Conservation (phyloP, 805 yeast genomes). For the Cyberlindnera euphorbiiphila region DNA sequence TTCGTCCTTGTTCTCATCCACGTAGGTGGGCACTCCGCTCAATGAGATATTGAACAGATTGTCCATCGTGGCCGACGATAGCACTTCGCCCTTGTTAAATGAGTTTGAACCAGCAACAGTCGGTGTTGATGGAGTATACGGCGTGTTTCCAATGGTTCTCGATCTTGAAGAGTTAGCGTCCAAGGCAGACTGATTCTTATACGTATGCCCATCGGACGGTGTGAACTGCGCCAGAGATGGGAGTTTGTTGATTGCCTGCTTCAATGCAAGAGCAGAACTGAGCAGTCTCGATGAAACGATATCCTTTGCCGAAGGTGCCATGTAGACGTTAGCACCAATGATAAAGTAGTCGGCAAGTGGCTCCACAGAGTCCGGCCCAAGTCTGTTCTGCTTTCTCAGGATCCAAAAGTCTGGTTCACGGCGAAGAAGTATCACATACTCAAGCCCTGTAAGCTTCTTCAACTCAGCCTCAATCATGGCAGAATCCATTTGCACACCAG, state of each 20-base stretch:
- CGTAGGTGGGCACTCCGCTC: slow-evolving; percentile 18
- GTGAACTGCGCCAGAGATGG: slow-evolving; percentile 50
- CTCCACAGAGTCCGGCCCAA: slow-evolving; percentile 45
- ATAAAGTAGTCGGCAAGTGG: slow-evolving; percentile 78
- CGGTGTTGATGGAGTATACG: slow-evolving; percentile 25
- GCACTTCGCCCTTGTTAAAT: slow-evolving; percentile 9
- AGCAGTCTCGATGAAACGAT: slow-evolving; percentile 65
- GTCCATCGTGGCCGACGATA: slow-evolving; percentile 25
- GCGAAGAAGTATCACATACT: slow-evolving; percentile 69
- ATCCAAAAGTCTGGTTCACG: slow-evolving; percentile 94
- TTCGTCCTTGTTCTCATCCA: slow-evolving; percentile 17
- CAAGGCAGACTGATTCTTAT: slow-evolving; percentile 25
- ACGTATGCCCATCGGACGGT: slow-evolving; percentile 58
- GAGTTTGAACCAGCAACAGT: slow-evolving; percentile 13
- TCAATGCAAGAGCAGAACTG: slow-evolving; percentile 31
- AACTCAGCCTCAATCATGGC: slow-evolving; percentile 52
- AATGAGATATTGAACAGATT: slow-evolving; percentile 25
- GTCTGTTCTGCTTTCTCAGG: slow-evolving; percentile 73
- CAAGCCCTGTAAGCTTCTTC: slow-evolving; percentile 77
- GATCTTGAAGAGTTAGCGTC: slow-evolving; percentile 19
- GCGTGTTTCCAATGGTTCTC: slow-evolving; percentile 26
- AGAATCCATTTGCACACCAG: slow-evolving; percentile 33
- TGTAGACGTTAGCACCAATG: slow-evolving; percentile 88
- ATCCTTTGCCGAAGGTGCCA: slow-evolving; percentile 76
- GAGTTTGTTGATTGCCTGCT: slow-evolving; percentile 44